phyloP scores from a whole-genome alignment of 2,329 filamentous ascomycete species.

The Plectosphaerella sp. region DNA sequence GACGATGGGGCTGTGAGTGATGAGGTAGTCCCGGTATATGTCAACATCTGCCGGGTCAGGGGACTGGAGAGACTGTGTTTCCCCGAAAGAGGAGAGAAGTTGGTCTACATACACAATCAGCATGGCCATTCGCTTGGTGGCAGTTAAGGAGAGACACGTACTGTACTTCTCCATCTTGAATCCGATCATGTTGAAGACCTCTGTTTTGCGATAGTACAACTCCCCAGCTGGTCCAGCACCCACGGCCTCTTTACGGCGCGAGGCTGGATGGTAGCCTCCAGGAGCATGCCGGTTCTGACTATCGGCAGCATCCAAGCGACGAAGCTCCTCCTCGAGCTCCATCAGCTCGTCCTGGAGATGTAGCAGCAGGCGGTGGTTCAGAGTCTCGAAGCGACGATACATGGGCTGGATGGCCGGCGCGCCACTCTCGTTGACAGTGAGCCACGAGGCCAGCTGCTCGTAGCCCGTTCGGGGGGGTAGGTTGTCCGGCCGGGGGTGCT shows the following conservation, averaged over 20 bases:
- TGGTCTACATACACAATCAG: constrained; percentile 38
- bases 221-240: constrained; percentile 39
- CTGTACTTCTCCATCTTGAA: constrained; percentile 66
- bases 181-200: constrained; percentile 58
- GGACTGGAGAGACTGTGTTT: constrained; percentile 42
- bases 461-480: constrained; percentile 50
- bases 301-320: constrained; percentile 58
- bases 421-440: constrained; percentile 25
- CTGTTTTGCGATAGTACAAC: constrained; percentile 55
- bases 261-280: constrained; percentile 49
- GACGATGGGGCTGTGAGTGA: constrained; percentile 48
- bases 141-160: constrained; percentile 27
- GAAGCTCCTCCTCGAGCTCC: constrained; percentile 75
- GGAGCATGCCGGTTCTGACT: constrained; percentile 39
- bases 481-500: constrained; percentile 34
- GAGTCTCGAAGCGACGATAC: constrained; percentile 75
- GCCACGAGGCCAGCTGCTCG: constrained; percentile 54
- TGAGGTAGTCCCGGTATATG: constrained; percentile 49
- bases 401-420: constrained; percentile 48
- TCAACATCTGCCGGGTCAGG: constrained; percentile 47
- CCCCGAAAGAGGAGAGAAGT: constrained; percentile 53
- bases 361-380: constrained; percentile 79
- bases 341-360: constrained; percentile 82
- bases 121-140: neutral
- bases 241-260: constrained; percentile 51